These are phyloP conservation scores for Ogataea ramenticola DNA, from an alignment of 805 yeast species.

Conservation along the genomic window DNA sequence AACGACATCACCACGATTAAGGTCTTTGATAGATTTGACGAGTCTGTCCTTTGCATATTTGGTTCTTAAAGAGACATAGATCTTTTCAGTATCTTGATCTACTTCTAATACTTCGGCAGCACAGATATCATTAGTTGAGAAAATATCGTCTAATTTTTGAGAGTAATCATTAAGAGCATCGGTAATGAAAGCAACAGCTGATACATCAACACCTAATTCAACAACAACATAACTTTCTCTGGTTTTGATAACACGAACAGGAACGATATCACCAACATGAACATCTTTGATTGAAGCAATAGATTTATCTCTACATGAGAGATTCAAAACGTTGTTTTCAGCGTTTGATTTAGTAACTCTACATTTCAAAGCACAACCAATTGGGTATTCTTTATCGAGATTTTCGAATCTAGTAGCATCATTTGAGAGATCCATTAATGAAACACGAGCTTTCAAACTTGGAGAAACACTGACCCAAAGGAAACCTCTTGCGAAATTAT, in stretches of 20 bases:
- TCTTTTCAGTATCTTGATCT: constrained; percentile 41
- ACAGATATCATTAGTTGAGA: constrained; percentile 43
- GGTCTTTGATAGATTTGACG: constrained; percentile 41
- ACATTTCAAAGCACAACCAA: constrained; percentile 64
- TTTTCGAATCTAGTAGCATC: constrained; percentile 41
- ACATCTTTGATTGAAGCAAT: constrained; percentile 41
- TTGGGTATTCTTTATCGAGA: constrained; percentile 52
- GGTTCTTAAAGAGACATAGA: constrained; percentile 59
- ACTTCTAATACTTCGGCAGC: constrained; percentile 47
- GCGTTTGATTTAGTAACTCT: constrained; percentile 46
- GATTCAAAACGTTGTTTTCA: constrained; percentile 42
- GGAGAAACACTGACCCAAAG: constrained; percentile 71
- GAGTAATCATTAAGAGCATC: constrained; percentile 72
- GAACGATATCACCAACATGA: constrained; percentile 45
- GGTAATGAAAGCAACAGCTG: constrained; percentile 62
- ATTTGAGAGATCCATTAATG: constrained; percentile 56
- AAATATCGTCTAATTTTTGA: constrained; percentile 41
- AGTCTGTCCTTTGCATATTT: constrained; percentile 42
- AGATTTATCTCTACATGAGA: constrained; percentile 40
- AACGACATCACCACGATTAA: constrained; percentile 64
- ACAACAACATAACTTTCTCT: constrained; percentile 56
- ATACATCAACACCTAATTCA: constrained; percentile 55
- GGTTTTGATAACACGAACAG: constrained; percentile 57
- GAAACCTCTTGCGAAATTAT: constrained; percentile 51
- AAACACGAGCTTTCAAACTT: constrained; percentile 54